Percentiles rank a stretch among this genome's conserved stretches.
Evolutionary conservation across 139 green algal species (phyloP).

Genomic region (Chlorella sp.): DNA sequence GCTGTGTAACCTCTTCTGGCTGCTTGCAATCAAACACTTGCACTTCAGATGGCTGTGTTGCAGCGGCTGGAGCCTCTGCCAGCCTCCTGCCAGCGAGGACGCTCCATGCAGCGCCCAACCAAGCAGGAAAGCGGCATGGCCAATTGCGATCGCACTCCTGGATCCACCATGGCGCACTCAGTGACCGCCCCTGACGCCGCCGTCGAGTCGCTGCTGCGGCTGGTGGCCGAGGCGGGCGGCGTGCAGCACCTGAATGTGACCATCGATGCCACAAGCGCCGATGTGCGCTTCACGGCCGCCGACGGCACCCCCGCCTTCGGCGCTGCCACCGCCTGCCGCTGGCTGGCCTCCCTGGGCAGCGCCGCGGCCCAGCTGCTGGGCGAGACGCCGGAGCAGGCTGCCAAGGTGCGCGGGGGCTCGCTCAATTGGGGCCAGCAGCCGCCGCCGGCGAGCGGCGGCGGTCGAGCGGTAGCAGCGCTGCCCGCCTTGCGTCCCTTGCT

Average conservation of each 20-base stretch:
- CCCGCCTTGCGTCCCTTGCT: not conserved
- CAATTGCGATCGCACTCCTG: too few species aligned
- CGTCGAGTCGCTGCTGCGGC: constrained; percentile 9
- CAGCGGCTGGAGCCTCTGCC: too few species aligned
- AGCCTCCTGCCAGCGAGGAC: too few species aligned
- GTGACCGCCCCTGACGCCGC: not conserved
- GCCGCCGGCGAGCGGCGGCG: not conserved
- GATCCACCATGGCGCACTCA: not conserved
- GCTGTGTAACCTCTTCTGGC: too few species aligned
- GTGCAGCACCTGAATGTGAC: not conserved
- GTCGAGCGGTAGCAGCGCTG: not conserved
- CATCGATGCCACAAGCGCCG: not conserved
- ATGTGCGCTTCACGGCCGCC: constrained; percentile 20
- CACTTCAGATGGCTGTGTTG: too few species aligned
- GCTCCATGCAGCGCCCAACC: too few species aligned
- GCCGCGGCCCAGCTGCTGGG: constrained; percentile 37
- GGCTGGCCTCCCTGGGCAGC: constrained; percentile 26
- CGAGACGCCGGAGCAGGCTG: constrained; percentile 23
- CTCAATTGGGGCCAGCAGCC: too few species aligned
- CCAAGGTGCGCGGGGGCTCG: constrained; percentile 21
- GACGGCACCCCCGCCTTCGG: constrained; percentile 24
- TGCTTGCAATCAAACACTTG: too few species aligned
- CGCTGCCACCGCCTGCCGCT: constrained; percentile 27
- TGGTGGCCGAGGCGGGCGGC: constrained; percentile 8
- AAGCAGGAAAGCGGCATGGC: too few species aligned